Evolutionary conservation across 257 asterid species (phyloP), one percentile per base, ranked within the genome.

Genomic region (Thymus mandschuricus): DNA sequence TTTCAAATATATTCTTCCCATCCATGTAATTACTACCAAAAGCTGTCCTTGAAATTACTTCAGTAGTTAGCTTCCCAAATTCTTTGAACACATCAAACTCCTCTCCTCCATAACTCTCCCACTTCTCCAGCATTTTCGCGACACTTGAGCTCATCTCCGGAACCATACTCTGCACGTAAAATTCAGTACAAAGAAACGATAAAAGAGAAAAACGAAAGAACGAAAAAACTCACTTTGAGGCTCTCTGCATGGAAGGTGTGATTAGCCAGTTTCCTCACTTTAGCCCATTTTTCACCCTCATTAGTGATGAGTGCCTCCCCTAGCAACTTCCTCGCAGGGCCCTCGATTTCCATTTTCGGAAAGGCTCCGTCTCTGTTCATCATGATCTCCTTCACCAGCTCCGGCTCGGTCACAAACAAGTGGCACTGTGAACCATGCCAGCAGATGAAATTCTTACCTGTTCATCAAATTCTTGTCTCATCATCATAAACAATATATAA

Each of bases 221-320:
- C 4, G 56, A 12, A 12, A n/a, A 11, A 10, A 40, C 44, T 66
- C 34, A 83, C 88, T 45, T 81, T 86, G 15, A 86, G 76, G 33
- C 85, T 72, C 60, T 86, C 80, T 1, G 85, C 80, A 73, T 86
- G 88, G 74, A 81, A 86, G n/a, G 88, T 77, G 59, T 78, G 88
- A 59, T 86, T 73, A 4, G 91, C 91, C 55, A 86, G 55, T 75
- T 79, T 83, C 27, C 91, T 55, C 2, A 83, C 71, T 52, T 64
- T 81, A 0, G 83, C 78, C 91, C 91, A 86, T 73, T 81, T 83
- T 73, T 81, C 85, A 13, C 91, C 91, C 60, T 86, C 91, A 10
- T 78, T 78, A 0, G 85, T 78, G 34, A 79, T 73, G 13, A 86
- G 73, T 30, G 86, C 70, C 60, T 83, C 85, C 0, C 91, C 91